Base-by-base conservation (phyloP, 1,139 yeast genomes). In the Groenewaldozyma auringiensis region DNA sequence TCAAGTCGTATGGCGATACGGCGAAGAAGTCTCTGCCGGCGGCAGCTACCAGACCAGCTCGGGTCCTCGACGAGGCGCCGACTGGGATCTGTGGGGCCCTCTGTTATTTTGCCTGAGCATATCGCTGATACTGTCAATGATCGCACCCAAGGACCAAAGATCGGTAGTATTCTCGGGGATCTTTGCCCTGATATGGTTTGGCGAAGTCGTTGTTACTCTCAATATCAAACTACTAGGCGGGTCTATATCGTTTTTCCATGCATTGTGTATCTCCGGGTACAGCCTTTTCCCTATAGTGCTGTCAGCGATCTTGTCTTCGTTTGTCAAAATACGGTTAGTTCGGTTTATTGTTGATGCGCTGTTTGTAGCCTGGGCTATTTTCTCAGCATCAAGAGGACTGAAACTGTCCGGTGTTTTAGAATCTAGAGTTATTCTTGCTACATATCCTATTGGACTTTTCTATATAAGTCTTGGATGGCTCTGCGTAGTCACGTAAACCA, bases 51-150 rank as follows among this genome's bases (percentile, higher is more conserved):
- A 35, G 22, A 35, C 11, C 16, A 40, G 31, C 31, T 53, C 52
- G 16, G 38, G 38, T 8, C 21, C 21, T 20, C 6, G 36, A 13
- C 18, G 18, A n/a, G 38, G 38, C 9, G 38, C 38, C 4, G 92
- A 83, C 45, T 85, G 94, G 95, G 95, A 85, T 63, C 66, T 85
- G 43, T 86, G 95, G 95, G 95, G 95, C 0, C 95, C 95, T 2
- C 68, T 86, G 49, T 74, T 85, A 25, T 83, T 86, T 58, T 79
- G 86, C 16, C 68, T 86, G 42, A 63, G 72, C 16, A 81, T 81
- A 52, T 70, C 88, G 4, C 76, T 85, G 40, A 68, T 56, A 55
- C 73, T 62, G 49, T 70, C 74, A 32, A 51, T 70, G 50, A 53
- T 69, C 36, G 70, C 75, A 2, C 69, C 72, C 11, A 59, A 60